phyloP scores from a whole-genome alignment of 1,284 basidiomycete species.

The Peniophora sp. region DNA sequence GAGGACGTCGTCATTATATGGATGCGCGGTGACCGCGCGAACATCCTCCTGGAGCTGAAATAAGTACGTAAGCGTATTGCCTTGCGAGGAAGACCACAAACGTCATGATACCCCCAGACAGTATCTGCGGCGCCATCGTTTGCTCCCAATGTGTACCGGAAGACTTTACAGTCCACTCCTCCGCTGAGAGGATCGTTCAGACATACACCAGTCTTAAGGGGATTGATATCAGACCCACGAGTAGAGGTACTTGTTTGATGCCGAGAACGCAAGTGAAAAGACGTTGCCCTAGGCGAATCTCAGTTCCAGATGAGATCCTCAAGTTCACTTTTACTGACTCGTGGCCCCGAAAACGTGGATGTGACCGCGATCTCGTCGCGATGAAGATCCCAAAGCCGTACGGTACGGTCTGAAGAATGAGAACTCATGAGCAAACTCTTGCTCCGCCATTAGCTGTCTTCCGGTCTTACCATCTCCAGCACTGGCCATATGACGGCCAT shows the following conservation, averaged over 20 bases:
- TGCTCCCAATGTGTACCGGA: slow-evolving; percentile 44
- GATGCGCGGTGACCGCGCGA: slow-evolving; percentile 53
- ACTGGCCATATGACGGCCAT: slow-evolving; percentile 64
- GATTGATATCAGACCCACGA: slow-evolving; percentile 37
- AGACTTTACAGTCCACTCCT: slow-evolving; percentile 49
- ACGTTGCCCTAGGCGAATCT: slow-evolving; percentile 48
- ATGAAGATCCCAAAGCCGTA: slow-evolving; percentile 66
- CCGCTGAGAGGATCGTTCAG: slow-evolving; percentile 37
- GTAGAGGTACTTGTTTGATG: slow-evolving; percentile 50
- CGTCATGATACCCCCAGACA: slow-evolving; percentile 12
- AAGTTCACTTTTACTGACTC: no score
- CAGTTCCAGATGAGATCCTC: neutral
- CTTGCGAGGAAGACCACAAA: slow-evolving; percentile 12
- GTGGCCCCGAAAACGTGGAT: slow-evolving; percentile 42
- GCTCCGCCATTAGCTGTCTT: neutral
- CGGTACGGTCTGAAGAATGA: slow-evolving; percentile 40
- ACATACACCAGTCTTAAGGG: slow-evolving; percentile 3
- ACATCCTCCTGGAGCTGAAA: slow-evolving; percentile 44
- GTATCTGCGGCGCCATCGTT: slow-evolving; percentile 6
- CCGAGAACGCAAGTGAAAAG: slow-evolving; percentile 61
- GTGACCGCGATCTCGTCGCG: slow-evolving; percentile 48
- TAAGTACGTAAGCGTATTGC: slow-evolving; percentile 6
- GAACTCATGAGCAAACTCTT: neutral
- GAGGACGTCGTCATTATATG: slow-evolving; percentile 55
- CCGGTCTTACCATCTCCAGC: slow-evolving; percentile 63